Evolutionary conservation across 345 rosid species (phyloP), one percentile per base, ranked within the genome.

Genomic region (Bretschneidera sinensis): DNA sequence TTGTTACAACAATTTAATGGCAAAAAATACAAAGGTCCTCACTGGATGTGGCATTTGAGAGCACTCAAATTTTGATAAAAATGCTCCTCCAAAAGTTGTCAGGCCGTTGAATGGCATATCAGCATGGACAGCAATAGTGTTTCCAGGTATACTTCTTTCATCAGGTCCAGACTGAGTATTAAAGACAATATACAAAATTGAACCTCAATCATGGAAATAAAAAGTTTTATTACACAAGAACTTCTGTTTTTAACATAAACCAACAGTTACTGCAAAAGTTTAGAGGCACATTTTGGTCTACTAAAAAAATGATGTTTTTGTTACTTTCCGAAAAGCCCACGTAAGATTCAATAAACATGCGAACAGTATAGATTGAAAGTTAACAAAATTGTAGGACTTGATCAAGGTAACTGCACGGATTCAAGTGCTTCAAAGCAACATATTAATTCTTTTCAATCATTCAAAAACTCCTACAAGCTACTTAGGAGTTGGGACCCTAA

Each of bases 11-110:
- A 17, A 49, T 24, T 22, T 60, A 21, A n/a, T 21, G 51, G 43
- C 24, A 24, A 14, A 51, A 61, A 24, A 17, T 53, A 47, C 64
- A 11, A 16, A 43, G 21, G 34, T 52, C 48, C 88, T 86, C 59
- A 90, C 95, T 1, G 92, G 89, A 71, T 94, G 99, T 14, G 95
- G 95, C 95, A 90, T 88, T 68, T 90, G 96, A 51, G 99, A 85
- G 53, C 99, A 94, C 66, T 90, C 86, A 43, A 90, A 90, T 64
- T 94, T 88, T 33, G 89, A 94, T 63, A 81, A 68, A 71, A 94
- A 91, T 28, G 99, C 83, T 60, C 92, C 90, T 63, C 99, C 99
- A 74, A 85, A 94, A 48, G 83, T 84, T 55, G 96, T 81, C 60
- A 94, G 67, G 25, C 96, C 97, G 16, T 75, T 73, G 54, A 86